These are phyloP conservation scores for Orbilia javanica DNA, from an alignment of 2,329 filamentous ascomycete species.

Conservation along the genomic window DNA sequence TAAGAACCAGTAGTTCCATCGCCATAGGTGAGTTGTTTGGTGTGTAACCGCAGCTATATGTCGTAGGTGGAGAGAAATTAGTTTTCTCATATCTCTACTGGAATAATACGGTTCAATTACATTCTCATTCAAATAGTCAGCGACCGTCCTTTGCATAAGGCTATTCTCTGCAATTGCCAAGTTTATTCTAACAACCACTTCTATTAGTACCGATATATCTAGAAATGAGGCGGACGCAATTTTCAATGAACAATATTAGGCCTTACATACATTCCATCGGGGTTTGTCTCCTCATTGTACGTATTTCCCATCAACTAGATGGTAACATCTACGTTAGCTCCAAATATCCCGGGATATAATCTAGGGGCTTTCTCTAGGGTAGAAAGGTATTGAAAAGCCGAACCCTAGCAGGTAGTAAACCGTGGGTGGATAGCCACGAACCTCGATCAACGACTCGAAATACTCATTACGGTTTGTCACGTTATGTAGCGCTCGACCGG, in stretches of 20 bases:
- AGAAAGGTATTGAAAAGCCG: too few species aligned
- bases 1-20: constrained; percentile 36
- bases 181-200: constrained; percentile 38
- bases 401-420: too few species aligned
- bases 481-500: constrained; percentile 6
- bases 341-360: too few species aligned
- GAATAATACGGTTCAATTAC: constrained; percentile 20
- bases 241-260: not conserved
- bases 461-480: constrained; percentile 18
- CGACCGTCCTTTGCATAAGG: constrained; percentile 36
- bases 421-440: not conserved
- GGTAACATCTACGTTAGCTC: too few species aligned
- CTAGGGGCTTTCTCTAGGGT: too few species aligned
- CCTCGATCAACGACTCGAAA: constrained; percentile 29
- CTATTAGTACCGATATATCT: not conserved
- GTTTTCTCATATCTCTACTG: too few species aligned
- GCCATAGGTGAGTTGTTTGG: constrained; percentile 51
- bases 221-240: not conserved
- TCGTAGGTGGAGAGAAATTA: too few species aligned
- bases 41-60: constrained; percentile 33
- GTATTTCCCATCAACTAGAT: constrained; percentile 42
- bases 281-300: constrained; percentile 57
- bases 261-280: constrained; percentile 51
- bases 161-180: constrained; percentile 58
- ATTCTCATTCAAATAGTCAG: constrained; percentile 55